Evolutionary conservation across 176 grass and related monocot species (phyloP), one percentile per base, ranked within the genome.

Genomic region (Hyparrhenia diplandra): DNA sequence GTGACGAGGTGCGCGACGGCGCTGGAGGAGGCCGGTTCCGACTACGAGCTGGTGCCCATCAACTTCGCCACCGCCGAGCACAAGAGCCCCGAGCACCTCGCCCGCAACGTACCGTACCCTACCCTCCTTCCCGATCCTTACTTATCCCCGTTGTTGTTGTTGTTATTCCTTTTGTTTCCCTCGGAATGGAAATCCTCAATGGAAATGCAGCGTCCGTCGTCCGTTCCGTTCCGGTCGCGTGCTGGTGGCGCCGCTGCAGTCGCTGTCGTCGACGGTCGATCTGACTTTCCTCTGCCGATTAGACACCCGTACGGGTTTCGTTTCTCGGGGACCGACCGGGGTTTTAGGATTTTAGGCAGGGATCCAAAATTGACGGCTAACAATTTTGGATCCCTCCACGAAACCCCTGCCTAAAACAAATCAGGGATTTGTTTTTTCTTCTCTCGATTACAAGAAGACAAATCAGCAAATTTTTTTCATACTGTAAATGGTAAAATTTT

Each of bases 1-100:
- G 80, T 87, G 21, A 77, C 76, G 31, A 82, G 87, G 79, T 89
- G 85, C 72, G 72, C 67, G 77, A 5, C 49, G 39, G 80, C 52
- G 4, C 80, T 90, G 52, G 90, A 92, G 83, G 90, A 92, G 75
- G 80, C 79, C 75, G 90, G 87, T 58, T 55, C 47, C 65, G 87
- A 92, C 2, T 92, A 92, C 87, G 90, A 89, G 87, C 2, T 92
- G 55, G 86, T 92, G 49, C 79, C 84, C 61, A 75, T 92, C 84
- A 28, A 92, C 64, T 80, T 92, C 74, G 30, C 12, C 87, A 89
- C 83, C 80, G 90, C 57, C 64, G 87, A 92, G 86, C 87, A 84
- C 87, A 92, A 92, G 86, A 71, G 70, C 80, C 87, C 90, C 72
- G 83, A 81, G 43, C 86, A 89, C 80, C 84, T 92, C 80, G 87